Conservation (phyloP, 73 alveolate species). For the Paramecium sonneborni region DNA sequence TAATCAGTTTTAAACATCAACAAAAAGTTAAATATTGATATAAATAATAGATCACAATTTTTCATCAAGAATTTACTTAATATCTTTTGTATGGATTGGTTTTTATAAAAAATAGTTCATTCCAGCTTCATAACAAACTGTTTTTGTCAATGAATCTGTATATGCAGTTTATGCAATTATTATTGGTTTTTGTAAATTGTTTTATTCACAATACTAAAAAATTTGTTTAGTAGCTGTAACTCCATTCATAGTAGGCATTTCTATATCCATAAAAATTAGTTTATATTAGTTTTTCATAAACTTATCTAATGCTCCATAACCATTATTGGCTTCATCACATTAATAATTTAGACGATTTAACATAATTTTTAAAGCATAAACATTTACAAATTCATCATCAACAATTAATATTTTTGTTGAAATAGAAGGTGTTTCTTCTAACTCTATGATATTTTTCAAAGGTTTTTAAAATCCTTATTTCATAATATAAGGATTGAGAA, state of each 20-base stretch:
- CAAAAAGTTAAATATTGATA: neutral
- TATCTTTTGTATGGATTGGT: constrained; percentile 26
- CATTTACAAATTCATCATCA: constrained; percentile 45
- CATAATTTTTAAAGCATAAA: constrained; percentile 41
- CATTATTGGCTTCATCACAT: constrained; percentile 47
- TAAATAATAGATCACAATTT: neutral
- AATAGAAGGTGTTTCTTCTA: neutral
- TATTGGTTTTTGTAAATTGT: neutral
- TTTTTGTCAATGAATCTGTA: constrained; percentile 12
- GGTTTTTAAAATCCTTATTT: neutral
- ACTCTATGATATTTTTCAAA: neutral
- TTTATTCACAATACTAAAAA: neutral
- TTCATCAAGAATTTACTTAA: constrained; percentile 12
- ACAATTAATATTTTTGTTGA: neutral
- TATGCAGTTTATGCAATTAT: constrained; percentile 55
- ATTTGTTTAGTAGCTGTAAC: constrained; percentile 5
- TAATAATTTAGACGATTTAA: neutral
- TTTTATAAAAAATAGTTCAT: constrained; percentile 30
- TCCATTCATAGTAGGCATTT: constrained; percentile 56
- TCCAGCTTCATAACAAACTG: constrained; percentile 1
- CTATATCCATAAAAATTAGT: constrained; percentile 42
- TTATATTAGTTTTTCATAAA: neutral
- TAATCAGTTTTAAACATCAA: neutral
- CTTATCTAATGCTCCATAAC: constrained; percentile 16
- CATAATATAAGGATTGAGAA: neutral